Evolutionary conservation across 805 yeast genomes (phyloP), one percentile per base, ranked within the genome.

Genomic region (Tetrapisispora nanseiensis): DNA sequence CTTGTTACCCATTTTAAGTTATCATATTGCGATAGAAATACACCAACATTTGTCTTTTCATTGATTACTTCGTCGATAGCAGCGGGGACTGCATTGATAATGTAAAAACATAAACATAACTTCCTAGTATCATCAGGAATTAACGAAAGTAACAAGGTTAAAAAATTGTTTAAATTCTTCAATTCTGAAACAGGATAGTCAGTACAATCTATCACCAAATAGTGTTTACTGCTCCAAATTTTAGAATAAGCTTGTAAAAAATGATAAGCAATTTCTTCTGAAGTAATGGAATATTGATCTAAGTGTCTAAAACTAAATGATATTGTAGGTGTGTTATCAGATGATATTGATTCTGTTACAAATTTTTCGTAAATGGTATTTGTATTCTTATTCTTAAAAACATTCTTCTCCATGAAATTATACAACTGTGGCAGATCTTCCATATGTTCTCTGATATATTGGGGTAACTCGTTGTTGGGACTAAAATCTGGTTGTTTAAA

Each of bases 361-460:
- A 80, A 64, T 0, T 70, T 65, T 13, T 74, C 42, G 3, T 28
- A 34, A 9, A 42, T 33, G 23, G 43, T 39, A n/a, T 41, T 75
- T 6, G n/a, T 4, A 19, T 65, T 53, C 6, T 69, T 57, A 45
- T 79, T 78, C 45, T 73, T 71, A 36, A 74, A 65, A 0, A 86
- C 68, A 61, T 78, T 72, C 43, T 76, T 78, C 21, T 77, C 72
- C 86, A 86, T 80, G 49, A 83, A 83, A 43, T 86, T 94, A 51
- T 75, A 78, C 21, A 80, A 66, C 43, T 73, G 75, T 1, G 72
- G 62, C 39, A 74, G 72, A 28, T 66, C 68, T 31, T 73, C 75
- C 37, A 63, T 67, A 37, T 70, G 70, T 28, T 71, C 71, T 44
- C 71, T 74, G 27, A 76, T 70, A 15, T 70, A 67, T 4, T 70